A percentile compares a stretch with the other conserved stretches of the same genome.
Conservation (phyloP, 768 basidiomycete species). For the Butyriboletus loyo region DNA sequence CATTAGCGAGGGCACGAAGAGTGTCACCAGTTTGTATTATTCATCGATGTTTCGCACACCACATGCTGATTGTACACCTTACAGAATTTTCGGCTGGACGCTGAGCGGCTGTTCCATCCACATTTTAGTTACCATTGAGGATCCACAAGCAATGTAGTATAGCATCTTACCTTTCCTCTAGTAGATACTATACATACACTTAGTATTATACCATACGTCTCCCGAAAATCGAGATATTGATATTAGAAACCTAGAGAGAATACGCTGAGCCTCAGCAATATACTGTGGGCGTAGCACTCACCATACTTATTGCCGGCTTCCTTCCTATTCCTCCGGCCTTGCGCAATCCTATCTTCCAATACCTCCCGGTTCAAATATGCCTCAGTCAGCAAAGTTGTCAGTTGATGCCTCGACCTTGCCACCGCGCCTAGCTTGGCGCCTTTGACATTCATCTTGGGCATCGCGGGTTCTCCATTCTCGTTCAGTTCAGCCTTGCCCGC, state of each 20-base stretch:
- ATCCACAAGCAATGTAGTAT: slow-evolving; percentile 21
- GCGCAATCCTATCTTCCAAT: slow-evolving; percentile 79
- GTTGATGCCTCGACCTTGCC: slow-evolving; percentile 72
- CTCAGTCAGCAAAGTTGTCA: slow-evolving; percentile 76
- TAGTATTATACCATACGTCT: not conserved
- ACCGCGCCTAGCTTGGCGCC: slow-evolving; percentile 68
- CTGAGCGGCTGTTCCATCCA: not conserved
- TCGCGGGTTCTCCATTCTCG: slow-evolving; percentile 44
- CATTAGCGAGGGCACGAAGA: slow-evolving; percentile 72
- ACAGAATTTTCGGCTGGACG: slow-evolving; percentile 28
- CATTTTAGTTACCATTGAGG: not conserved
- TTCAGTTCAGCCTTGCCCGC: slow-evolving; percentile 43
- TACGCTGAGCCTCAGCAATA: not conserved
- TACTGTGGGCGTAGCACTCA: slow-evolving; percentile 29
- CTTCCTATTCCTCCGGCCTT: slow-evolving; percentile 79
- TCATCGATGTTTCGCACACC: not conserved
- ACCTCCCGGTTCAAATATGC: slow-evolving; percentile 82
- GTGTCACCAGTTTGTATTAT: slow-evolving; percentile 43
- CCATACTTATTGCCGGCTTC: slow-evolving; percentile 93
- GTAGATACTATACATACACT: slow-evolving; percentile 18
- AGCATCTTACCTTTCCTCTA: slow-evolving; percentile 11
- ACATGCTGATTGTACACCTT: not conserved
- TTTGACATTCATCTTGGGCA: slow-evolving; percentile 83
- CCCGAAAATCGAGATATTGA: not conserved
- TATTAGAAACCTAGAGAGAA: slow-evolving; percentile 23